Evolutionary conservation across 1,139 yeast species (phyloP), one percentile per base, ranked within the genome.

Genomic region (Lodderomyces parapsilosis): DNA sequence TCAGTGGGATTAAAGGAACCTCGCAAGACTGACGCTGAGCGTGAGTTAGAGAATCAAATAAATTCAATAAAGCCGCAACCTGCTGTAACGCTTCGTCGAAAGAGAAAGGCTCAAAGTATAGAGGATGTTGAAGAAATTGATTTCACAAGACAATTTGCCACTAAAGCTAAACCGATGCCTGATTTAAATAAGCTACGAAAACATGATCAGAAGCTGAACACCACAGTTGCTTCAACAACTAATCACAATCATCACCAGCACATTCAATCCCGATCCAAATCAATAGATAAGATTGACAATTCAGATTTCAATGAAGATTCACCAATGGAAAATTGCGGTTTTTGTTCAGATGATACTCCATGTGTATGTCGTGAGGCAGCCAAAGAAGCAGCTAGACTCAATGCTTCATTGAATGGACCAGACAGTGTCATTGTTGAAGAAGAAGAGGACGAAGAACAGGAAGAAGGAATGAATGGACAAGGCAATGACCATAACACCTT

Each of bases 291-390:
- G 15, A 14, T 25, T 8, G 19, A n/a, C 20, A 14, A 18, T 22
- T 27, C 45, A 11, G 48, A 43, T n/a, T 71, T 71, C 42, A 62
- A 72, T 52, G 71, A 66, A 49, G 51, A 65, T 33, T 74, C 83
- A 1, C 84, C 86, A 3, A 78, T 81, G 44, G 95, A 87, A 50
- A 79, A 83, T 48, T 91, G 98, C 65, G 97, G 97, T 1, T 91
- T 91, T 63, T 91, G 98, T 58, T 81, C 96, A 1, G 96, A 86
- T 54, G 95, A 85, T 50, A 83, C 96, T 0, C 94, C 96, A 4
- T 91, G 98, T 65, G 87, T 91, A 2, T 91, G 98, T 62, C 80
- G 93, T 25, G 96, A 85, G 57, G 86, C 91, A 7, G 90, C 84
- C 1, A 76, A 76, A 52, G 87, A 81, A 52, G 77, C 78, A 1